These are phyloP conservation scores for Talaromyces sp. DNA, from an alignment of 2,329 filamentous ascomycete genomes.

Conservation along the genomic window DNA sequence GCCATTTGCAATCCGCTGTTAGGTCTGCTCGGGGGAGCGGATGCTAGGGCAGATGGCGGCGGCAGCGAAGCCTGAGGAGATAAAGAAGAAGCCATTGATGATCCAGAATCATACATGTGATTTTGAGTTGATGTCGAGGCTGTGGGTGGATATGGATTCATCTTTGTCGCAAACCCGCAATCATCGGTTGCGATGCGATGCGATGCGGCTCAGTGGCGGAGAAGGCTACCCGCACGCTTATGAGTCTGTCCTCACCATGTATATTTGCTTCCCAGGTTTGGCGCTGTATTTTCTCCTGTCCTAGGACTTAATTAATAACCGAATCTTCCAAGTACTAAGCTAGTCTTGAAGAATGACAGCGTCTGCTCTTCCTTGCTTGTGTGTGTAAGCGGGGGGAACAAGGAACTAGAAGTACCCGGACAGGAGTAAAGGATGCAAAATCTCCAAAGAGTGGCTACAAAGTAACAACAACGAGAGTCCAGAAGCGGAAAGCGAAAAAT, in stretches of 20 bases:
- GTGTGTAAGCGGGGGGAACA: not conserved
- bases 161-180: conserved; percentile 10
- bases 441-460: not conserved
- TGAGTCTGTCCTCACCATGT: not conserved
- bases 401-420: not conserved
- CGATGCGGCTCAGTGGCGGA: conserved; percentile 8
- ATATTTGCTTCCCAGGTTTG: not conserved
- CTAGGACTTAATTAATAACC: not conserved
- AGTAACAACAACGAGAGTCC: not conserved
- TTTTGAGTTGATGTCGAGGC: not conserved
- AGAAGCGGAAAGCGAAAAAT: not conserved
- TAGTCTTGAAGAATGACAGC: not conserved
- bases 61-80: conserved; percentile 30
- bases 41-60: conserved; percentile 29
- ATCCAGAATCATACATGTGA: conserved; percentile 16
- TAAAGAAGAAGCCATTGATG: conserved; percentile 36
- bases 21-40: conserved; percentile 37
- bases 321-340: not conserved
- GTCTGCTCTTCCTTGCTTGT: not conserved
- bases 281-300: not conserved
- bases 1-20: conserved; percentile 41
- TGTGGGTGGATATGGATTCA: conserved; percentile 15
- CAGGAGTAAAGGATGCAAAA: not conserved
- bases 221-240: not conserved
- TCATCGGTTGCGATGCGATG: conserved; percentile 10